Percentiles rank a stretch among this genome's conserved stretches.
Conservation (phyloP, 352 stramenopile species). For the Pythium aphanidermatum region DNA sequence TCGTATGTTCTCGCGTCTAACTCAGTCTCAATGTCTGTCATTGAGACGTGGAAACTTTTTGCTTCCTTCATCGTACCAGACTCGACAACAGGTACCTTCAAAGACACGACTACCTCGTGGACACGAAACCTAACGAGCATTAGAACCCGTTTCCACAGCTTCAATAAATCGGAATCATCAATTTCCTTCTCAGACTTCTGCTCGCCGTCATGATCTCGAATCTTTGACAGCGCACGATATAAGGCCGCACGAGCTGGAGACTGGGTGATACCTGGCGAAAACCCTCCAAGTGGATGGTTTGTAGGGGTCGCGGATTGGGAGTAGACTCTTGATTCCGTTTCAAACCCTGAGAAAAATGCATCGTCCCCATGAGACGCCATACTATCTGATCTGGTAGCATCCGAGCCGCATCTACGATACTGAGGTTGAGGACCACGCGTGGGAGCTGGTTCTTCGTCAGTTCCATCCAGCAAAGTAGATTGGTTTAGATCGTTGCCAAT, state of each 20-base stretch:
- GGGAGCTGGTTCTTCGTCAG: background rate
- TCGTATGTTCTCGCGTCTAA: conserved; percentile 65
- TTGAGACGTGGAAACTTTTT: conserved; percentile 51
- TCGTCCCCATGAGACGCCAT: conserved; percentile 15
- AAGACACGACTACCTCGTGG: conserved; percentile 26
- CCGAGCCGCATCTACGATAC: too few relatives aligned
- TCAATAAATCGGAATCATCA: conserved; percentile 43
- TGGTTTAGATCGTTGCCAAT: conserved; percentile 62
- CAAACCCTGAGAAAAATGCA: conserved; percentile 16
- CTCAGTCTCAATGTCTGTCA: conserved; percentile 54
- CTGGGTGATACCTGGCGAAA: background rate
- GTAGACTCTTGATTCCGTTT: conserved; percentile 8
- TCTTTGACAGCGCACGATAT: conserved; percentile 6
- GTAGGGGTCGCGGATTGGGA: conserved; percentile 4
- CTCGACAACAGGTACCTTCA: conserved; percentile 9
- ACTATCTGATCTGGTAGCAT: too few relatives aligned
- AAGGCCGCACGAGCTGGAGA: conserved; percentile 4
- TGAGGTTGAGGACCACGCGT: too few relatives aligned
- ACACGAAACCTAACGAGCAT: conserved; percentile 25
- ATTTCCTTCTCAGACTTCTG: conserved; percentile 39
- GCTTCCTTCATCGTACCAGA: conserved; percentile 4
- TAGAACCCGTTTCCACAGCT: conserved; percentile 60
- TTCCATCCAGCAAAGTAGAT: background rate
- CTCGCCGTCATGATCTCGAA: conserved; percentile 5
- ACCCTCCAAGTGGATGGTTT: conserved; percentile 2